phyloP scores from a whole-genome alignment of 495 filamentous ascomycete genomes.

The Schizothecium vesticola region DNA sequence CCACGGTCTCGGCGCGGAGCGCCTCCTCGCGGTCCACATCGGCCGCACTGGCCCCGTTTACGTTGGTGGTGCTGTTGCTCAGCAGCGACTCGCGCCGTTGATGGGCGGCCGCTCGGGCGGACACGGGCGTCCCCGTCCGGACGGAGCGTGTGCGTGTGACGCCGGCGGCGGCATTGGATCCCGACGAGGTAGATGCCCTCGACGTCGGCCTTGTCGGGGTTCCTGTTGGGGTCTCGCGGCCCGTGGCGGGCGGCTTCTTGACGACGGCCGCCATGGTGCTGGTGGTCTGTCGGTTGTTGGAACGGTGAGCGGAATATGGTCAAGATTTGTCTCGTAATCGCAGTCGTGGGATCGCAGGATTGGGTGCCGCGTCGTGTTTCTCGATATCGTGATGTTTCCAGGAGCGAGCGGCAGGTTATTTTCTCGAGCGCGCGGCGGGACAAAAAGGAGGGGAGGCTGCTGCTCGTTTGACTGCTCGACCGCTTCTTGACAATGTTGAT shows the following conservation, averaged over 20 bases:
- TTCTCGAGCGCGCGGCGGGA: background rate
- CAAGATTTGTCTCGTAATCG: background rate
- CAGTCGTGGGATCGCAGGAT: background rate
- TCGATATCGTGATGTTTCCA: background rate
- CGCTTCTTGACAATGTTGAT: conserved; percentile 6
- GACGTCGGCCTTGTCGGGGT: conserved; percentile 26
- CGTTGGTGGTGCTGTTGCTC: conserved; percentile 45
- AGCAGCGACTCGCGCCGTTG: conserved; percentile 59
- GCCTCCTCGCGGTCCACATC: conserved; percentile 51
- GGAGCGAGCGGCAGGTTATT: background rate
- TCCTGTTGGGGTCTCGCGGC: conserved; percentile 33
- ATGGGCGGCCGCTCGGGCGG: conserved; percentile 59
- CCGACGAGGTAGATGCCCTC: conserved; percentile 36
- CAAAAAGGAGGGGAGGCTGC: background rate
- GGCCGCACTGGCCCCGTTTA: conserved; percentile 43
- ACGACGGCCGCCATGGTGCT: conserved; percentile 34
- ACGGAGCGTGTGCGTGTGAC: conserved; percentile 47
- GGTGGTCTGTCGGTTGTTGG: background rate
- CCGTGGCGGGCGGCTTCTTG: conserved; percentile 40
- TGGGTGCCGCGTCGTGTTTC: background rate
- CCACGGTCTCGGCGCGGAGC: conserved; percentile 61
- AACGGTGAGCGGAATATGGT: conserved; percentile 1
- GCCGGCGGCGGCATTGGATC: conserved; percentile 21
- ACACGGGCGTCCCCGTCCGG: conserved; percentile 55
- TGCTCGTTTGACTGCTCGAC: background rate